These are phyloP conservation scores for Acanthamoeba healyi DNA, from an alignment of 208 protist genomes.

Conservation along the genomic window DNA sequence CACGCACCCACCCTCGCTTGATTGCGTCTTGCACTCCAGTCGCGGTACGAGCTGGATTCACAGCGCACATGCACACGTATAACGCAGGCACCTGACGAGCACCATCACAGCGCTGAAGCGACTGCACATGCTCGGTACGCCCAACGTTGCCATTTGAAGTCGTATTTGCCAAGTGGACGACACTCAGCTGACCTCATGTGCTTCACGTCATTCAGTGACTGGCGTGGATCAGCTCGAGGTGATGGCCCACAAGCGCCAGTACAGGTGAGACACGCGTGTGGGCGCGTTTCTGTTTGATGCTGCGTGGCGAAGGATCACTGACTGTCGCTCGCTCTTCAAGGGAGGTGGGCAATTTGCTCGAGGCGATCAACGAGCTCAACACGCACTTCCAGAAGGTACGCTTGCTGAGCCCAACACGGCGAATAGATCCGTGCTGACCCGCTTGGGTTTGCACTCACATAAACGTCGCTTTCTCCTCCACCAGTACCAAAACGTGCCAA, in stretches of 20 bases:
- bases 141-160: not conserved
- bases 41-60: too few species aligned
- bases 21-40: too few species aligned
- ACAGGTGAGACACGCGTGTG: not conserved
- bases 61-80: not conserved
- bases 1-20: not conserved
- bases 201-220: not conserved
- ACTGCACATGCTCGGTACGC: conserved; percentile 21
- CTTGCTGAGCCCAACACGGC: not conserved
- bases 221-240: conserved; percentile 49
- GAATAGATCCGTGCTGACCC: not conserved
- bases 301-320: too few species aligned
- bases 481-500: conserved; percentile 30
- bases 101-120: conserved; percentile 62
- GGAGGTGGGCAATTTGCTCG: conserved; percentile 69
- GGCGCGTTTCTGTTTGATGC: not conserved
- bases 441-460: too few species aligned
- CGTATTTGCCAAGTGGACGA: too few species aligned
- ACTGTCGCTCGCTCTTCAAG: not conserved
- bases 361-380: conserved; percentile 68
- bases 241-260: conserved; percentile 50
- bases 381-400: conserved; percentile 65
- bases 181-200: too few species aligned
- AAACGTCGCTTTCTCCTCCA: not conserved
- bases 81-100: conserved; percentile 24